phyloP scores from a whole-genome alignment of 192 early-diverging fungal genomes.

The Kappamyces sp. region DNA sequence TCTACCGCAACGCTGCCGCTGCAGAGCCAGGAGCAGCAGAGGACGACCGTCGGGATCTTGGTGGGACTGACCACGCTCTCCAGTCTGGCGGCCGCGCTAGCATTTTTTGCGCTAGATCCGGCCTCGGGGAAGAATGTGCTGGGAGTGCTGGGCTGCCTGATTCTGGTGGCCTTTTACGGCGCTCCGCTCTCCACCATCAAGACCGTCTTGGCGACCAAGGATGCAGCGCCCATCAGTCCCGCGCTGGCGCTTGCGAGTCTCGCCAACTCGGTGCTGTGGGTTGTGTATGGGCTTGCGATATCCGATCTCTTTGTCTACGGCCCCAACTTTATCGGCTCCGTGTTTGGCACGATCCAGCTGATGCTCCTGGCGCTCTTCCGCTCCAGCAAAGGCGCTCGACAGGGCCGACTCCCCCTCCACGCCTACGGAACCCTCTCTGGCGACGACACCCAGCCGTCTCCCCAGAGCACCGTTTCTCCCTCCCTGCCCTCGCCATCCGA shows the following conservation, averaged over 20 bases:
- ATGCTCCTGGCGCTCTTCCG: no score
- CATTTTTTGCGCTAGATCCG: neutral
- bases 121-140: neutral
- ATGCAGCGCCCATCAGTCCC: neutral
- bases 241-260: slow-evolving; percentile 7
- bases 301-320: slow-evolving; percentile 14
- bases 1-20: no score
- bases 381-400: no score
- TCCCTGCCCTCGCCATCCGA: no score
- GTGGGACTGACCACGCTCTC: no score
- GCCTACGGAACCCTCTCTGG: no score
- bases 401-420: no score
- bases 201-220: neutral
- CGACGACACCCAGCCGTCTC: no score
- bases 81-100: no score
- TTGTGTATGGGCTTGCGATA: slow-evolving; percentile 7
- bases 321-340: slow-evolving; percentile 11
- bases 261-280: slow-evolving; percentile 9
- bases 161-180: slow-evolving; percentile 7
- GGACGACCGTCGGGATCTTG: no score
- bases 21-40: no score
- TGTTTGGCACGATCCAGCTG: slow-evolving; percentile 4
- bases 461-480: no score
- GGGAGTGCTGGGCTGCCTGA: neutral
- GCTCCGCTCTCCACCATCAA: slow-evolving; percentile 12